Percentiles rank a stretch among this genome's conserved stretches.
Evolutionary conservation across 306 rosid genomes (phyloP).

Genomic region (Sphenostylis stenocarpa): DNA sequence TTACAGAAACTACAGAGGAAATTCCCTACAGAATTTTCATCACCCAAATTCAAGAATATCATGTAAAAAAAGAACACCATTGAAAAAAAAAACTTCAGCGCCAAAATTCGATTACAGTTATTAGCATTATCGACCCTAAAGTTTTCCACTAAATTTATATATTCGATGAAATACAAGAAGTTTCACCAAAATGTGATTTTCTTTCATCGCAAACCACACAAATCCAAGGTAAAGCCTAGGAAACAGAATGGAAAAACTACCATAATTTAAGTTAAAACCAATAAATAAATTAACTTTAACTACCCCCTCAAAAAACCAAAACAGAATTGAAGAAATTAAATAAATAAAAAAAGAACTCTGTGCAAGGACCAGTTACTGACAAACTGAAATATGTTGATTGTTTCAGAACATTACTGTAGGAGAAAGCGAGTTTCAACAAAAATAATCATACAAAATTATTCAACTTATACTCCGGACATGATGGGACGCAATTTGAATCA

Average conservation of each 20-base stretch:
- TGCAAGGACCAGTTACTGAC: neutral
- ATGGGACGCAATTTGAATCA: neutral
- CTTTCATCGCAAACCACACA: neutral
- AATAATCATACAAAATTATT: neutral
- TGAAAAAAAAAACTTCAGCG: neutral
- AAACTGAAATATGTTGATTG: neutral
- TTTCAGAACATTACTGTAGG: neutral
- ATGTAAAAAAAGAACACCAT: neutral
- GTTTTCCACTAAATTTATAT: neutral
- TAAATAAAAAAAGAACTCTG: neutral
- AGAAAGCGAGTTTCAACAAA: neutral
- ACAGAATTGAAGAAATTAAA: neutral
- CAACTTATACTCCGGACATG: neutral
- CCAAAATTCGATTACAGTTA: neutral
- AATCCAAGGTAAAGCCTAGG: neutral
- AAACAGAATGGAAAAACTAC: neutral
- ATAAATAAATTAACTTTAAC: neutral
- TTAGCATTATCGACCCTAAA: neutral
- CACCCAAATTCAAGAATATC: neutral
- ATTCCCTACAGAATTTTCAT: neutral
- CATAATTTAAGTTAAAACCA: neutral
- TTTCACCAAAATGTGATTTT: neutral
- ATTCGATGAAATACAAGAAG: neutral
- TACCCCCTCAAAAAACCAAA: neutral
- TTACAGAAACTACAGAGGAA: neutral